Conservation (phyloP, 257 asterid species). For the Eustoma russellianum region DNA sequence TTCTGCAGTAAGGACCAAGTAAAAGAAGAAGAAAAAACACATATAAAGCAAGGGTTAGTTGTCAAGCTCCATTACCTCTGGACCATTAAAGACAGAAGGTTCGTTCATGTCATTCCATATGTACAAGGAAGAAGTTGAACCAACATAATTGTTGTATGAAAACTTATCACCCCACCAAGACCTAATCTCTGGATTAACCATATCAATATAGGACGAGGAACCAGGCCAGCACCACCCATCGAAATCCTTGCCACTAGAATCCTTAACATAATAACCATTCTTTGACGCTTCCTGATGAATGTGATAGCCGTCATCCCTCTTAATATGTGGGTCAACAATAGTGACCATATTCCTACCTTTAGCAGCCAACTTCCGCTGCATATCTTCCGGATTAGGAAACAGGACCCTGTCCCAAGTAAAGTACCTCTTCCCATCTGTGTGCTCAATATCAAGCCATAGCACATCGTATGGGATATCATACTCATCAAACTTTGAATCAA, state of each 20-base stretch:
- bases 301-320: slow-evolving; percentile 74
- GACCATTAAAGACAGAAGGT: slow-evolving; percentile 97
- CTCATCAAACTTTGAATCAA: slow-evolving; percentile 85
- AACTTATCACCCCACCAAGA: slow-evolving; percentile 93
- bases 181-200: slow-evolving; percentile 85
- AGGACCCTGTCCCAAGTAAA: slow-evolving; percentile 85
- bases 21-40: neutral
- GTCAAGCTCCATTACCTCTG: slow-evolving; percentile 57
- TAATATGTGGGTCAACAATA: slow-evolving; percentile 97
- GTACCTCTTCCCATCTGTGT: slow-evolving; percentile 87
- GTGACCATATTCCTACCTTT: slow-evolving; percentile 97
- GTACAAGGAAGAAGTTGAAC: slow-evolving; percentile 79
- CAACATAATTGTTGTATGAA: slow-evolving; percentile 57
- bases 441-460: slow-evolving; percentile 97
- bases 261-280: slow-evolving; percentile 84
- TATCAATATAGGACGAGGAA: slow-evolving; percentile 79
- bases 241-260: slow-evolving; percentile 72
- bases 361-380: slow-evolving; percentile 88
- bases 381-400: slow-evolving; percentile 86
- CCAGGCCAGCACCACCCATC: slow-evolving; percentile 99
- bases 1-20: no score
- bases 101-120: slow-evolving; percentile 99
- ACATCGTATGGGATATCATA: slow-evolving; percentile 95
- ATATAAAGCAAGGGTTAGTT: neutral
- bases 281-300: slow-evolving; percentile 87